Percentiles rank a stretch among this genome's conserved stretches.
These are phyloP conservation scores for Cicer pinnatifidum DNA, from an alignment of 306 rosid genomes.

Conservation along the genomic window DNA sequence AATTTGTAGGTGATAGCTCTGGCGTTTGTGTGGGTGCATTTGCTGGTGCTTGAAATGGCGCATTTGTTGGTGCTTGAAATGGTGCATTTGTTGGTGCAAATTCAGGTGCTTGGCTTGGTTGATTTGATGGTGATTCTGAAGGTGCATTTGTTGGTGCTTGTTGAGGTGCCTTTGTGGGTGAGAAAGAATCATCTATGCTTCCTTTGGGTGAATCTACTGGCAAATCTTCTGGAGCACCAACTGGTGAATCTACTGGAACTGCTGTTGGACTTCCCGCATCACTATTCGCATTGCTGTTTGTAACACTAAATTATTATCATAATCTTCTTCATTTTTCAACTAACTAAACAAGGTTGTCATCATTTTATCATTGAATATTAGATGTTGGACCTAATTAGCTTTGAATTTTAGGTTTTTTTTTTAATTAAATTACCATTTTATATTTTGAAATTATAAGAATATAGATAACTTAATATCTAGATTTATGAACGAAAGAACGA, in stretches of 20 bases:
- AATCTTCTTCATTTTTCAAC: no score
- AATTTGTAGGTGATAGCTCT: neutral
- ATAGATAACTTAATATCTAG: no score
- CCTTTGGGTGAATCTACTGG: neutral
- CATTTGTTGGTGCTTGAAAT: neutral
- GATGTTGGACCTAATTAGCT: no score
- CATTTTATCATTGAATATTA: no score
- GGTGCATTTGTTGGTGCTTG: neutral
- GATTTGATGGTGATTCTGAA: neutral
- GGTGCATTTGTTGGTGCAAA: neutral
- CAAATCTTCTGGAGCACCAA: conserved; percentile 35
- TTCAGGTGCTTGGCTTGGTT: neutral
- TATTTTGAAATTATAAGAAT: no score
- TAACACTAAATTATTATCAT: no score
- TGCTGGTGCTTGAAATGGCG: neutral
- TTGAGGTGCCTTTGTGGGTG: neutral
- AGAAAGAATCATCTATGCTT: neutral
- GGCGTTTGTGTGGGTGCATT: neutral
- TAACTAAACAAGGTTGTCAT: no score
- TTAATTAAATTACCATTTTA: no score
- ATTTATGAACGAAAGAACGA: no score
- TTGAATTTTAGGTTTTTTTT: no score
- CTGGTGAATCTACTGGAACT: neutral
- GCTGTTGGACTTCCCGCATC: neutral
- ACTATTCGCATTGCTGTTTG: neutral